Base-by-base conservation (phyloP, 352 stramenopile species). In the Chrysophaeum taylorii region DNA sequence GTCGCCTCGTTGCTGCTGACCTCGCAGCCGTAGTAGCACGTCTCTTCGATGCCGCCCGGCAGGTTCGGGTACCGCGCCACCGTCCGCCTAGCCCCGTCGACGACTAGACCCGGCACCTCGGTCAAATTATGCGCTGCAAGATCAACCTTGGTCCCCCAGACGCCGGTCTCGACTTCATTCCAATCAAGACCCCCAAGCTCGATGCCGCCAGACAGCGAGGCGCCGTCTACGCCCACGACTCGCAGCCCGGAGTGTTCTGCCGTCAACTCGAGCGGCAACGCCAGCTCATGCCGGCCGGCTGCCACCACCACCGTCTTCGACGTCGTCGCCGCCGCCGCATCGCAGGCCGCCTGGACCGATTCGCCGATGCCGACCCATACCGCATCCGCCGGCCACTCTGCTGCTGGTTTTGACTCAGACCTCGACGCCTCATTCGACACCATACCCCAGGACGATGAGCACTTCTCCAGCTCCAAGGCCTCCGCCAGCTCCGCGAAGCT, bases 41-140 rank as follows among this genome's bases (percentile, higher is more conserved):
- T 23, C 4, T 43, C 64, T 21, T 63, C 39, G 42, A 70, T 2
- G 23, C 39, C 39, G 12, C 41, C 25, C 14, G 64, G 66, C 27
- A 73, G 53, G 69, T 76, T 76, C 29, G 72, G 72, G 53, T 74
- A 76, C 7, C 72, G 50, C 36, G 72, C 72, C 21, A 50, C 57
- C 36, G 69, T 50, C 12, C 43, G 36, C 14, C 72, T 50, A 0
- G n/a, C 4, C 1, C 64, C 57, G 42, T 52, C 50, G 61, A 74
- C 67, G 36, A 64, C 69, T 21, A 76, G 72, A 35, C 72, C 72
- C 4, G 72, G 43, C 7, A 67, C 61, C n/a, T 72, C 64, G 29
- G 2, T 18, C 14, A 75, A 2, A 31, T 37, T 31, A 2, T 15
- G 2, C 4, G 7, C 25, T 21, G 50, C 50, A 31, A 35, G 9